phyloP scores from a whole-genome alignment of 2,329 filamentous ascomycete species.

The Penicillium corylophilum region DNA sequence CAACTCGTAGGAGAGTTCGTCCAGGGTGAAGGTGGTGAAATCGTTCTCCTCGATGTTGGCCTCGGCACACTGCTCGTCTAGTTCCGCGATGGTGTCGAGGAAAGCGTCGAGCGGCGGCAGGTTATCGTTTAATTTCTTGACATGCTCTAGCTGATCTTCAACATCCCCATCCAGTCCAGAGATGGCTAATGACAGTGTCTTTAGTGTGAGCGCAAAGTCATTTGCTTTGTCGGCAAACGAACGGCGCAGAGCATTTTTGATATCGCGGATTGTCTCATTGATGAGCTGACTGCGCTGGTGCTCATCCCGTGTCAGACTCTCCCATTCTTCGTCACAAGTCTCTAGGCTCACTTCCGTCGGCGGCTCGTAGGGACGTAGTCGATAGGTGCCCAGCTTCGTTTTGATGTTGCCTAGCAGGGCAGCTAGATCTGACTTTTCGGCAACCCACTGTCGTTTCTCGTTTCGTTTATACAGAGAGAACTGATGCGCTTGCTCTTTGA shows the following conservation, averaged over 20 bases:
- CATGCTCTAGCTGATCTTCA: conserved; percentile 88
- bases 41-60: conserved; percentile 99
- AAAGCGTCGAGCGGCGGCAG: conserved; percentile 88
- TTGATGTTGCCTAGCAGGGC: conserved; percentile 97
- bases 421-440: conserved; percentile 93
- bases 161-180: conserved; percentile 97
- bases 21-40: conserved; percentile 98
- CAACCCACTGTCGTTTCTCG: conserved; percentile 92
- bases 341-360: conserved; percentile 80
- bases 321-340: conserved; percentile 80
- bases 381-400: conserved; percentile 94
- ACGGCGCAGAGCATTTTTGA: conserved; percentile 90
- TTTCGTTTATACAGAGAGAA: conserved; percentile 90
- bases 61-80: conserved; percentile 87
- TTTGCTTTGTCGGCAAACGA: conserved; percentile 98
- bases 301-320: conserved; percentile 74
- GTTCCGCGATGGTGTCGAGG: conserved; percentile 77
- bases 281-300: conserved; percentile 88
- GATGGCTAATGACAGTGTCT: conserved; percentile 90
- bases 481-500: conserved; percentile 77
- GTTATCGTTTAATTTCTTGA: conserved; percentile 79
- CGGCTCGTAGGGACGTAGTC: conserved; percentile 85
- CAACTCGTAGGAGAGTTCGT: conserved; percentile 92
- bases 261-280: conserved; percentile 97
- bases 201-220: conserved; percentile 91